phyloP scores from a whole-genome alignment of 2,329 filamentous ascomycete species.

The Dothideomycetes sp. region DNA sequence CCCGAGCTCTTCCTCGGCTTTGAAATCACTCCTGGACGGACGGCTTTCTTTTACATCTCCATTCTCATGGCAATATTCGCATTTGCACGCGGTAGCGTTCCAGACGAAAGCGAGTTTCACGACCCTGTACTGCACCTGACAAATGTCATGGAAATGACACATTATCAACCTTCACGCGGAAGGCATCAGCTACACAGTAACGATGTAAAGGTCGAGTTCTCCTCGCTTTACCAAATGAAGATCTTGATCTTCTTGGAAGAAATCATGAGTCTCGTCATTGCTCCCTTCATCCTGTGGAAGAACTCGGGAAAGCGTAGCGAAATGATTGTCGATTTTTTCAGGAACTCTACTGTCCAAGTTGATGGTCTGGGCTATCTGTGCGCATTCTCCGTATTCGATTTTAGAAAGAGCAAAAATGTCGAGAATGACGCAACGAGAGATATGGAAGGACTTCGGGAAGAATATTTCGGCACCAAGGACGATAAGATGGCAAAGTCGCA shows the following conservation, averaged over 20 bases:
- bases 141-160: constrained; percentile 85
- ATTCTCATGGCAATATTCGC: constrained; percentile 77
- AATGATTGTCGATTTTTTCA: constrained; percentile 92
- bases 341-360: constrained; percentile 93
- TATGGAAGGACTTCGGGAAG: constrained; percentile 55
- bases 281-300: constrained; percentile 78
- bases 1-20: constrained; percentile 85
- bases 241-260: constrained; percentile 87
- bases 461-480: constrained; percentile 91
- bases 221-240: constrained; percentile 83
- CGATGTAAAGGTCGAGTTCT: constrained; percentile 85
- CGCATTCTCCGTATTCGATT: constrained; percentile 95
- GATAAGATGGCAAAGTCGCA: constrained; percentile 98
- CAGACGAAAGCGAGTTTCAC: constrained; percentile 75
- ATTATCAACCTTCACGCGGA: constrained; percentile 87
- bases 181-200: constrained; percentile 81
- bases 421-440: constrained; percentile 24
- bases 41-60: constrained; percentile 81
- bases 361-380: constrained; percentile 94
- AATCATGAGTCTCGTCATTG: constrained; percentile 81
- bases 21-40: constrained; percentile 79
- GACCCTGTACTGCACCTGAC: constrained; percentile 83
- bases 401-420: constrained; percentile 64
- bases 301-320: constrained; percentile 82
- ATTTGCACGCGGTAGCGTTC: constrained; percentile 68